Percentiles rank a stretch among this genome's conserved stretches.
These are phyloP conservation scores for Scleroderma bovista DNA, from an alignment of 768 basidiomycete species.

Conservation along the genomic window DNA sequence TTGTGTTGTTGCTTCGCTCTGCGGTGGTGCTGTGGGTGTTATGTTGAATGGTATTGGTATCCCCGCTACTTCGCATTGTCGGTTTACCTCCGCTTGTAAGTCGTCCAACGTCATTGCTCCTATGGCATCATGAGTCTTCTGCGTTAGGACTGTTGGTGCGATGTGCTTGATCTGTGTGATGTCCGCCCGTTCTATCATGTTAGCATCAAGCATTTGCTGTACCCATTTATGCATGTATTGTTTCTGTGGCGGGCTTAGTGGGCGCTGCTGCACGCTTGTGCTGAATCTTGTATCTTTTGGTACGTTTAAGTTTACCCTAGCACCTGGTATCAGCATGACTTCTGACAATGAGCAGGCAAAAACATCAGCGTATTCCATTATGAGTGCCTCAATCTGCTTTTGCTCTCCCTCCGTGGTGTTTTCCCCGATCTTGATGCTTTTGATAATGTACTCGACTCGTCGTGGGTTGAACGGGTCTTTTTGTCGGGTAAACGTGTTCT, in stretches of 20 bases:
- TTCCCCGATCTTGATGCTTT: constrained; percentile 20
- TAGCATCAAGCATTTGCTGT: neutral
- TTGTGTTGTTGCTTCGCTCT: neutral
- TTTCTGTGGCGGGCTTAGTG: neutral
- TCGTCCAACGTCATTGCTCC: constrained; percentile 29
- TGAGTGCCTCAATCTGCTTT: neutral
- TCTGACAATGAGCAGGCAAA: neutral
- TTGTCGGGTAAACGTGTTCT: neutral
- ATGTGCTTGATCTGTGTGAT: neutral
- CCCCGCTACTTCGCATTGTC: neutral
- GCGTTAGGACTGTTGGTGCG: constrained; percentile 28
- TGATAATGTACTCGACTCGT: constrained; percentile 14
- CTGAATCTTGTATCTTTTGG: neutral
- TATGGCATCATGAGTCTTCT: constrained; percentile 29
- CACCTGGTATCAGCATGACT: neutral
- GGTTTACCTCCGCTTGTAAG: constrained; percentile 28
- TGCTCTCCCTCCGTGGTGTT: neutral
- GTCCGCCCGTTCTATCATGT: neutral
- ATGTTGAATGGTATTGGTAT: neutral
- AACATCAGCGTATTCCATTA: neutral
- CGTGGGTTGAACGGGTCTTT: neutral
- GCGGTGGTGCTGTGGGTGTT: neutral
- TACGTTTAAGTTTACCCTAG: neutral
- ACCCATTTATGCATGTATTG: neutral
- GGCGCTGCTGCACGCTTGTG: neutral